Percentiles rank a stretch among this genome's conserved stretches.
Conservation (phyloP, 768 basidiomycete genomes). For the Boletellus ananas region DNA sequence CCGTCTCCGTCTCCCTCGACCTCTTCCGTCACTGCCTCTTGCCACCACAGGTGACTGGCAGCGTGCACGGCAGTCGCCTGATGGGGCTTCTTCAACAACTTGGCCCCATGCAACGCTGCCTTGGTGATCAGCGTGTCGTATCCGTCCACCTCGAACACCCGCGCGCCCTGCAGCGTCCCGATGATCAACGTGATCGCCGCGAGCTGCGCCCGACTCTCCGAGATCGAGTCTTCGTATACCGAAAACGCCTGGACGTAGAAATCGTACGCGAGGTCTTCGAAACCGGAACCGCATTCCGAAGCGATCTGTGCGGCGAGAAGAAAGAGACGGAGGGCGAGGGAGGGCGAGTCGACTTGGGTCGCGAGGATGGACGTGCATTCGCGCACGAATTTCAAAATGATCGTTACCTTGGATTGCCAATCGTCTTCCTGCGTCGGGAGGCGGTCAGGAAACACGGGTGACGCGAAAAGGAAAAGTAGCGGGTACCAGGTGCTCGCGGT, state of each 20-base stretch:
- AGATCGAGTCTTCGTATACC: constrained; percentile 97
- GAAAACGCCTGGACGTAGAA: constrained; percentile 97
- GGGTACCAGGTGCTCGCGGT: constrained; percentile 64
- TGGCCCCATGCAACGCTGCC: constrained; percentile 95
- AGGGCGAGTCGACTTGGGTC: constrained; percentile 87
- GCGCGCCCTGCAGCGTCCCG: constrained; percentile 79
- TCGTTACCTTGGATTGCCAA: constrained; percentile 81
- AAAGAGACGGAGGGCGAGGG: constrained; percentile 92
- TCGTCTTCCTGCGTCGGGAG: constrained; percentile 62
- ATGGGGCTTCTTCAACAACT: constrained; percentile 96
- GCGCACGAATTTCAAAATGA: constrained; percentile 90
- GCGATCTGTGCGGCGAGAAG: constrained; percentile 93
- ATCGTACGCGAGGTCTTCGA: constrained; percentile 96
- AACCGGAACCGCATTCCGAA: constrained; percentile 88
- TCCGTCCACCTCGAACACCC: constrained; percentile 92
- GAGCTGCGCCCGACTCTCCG: constrained; percentile 91
- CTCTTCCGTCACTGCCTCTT: constrained; percentile 51
- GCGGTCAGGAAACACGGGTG: not conserved
- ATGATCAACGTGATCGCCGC: constrained; percentile 98
- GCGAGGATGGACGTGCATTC: constrained; percentile 92
- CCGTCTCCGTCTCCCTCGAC: constrained; percentile 22
- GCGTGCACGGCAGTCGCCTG: constrained; percentile 92
- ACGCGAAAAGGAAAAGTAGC: not conserved
- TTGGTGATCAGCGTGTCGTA: constrained; percentile 98
- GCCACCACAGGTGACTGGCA: constrained; percentile 99